phyloP scores from a whole-genome alignment of 2,329 filamentous ascomycete species.

The Trichophyton schoenleinii region DNA sequence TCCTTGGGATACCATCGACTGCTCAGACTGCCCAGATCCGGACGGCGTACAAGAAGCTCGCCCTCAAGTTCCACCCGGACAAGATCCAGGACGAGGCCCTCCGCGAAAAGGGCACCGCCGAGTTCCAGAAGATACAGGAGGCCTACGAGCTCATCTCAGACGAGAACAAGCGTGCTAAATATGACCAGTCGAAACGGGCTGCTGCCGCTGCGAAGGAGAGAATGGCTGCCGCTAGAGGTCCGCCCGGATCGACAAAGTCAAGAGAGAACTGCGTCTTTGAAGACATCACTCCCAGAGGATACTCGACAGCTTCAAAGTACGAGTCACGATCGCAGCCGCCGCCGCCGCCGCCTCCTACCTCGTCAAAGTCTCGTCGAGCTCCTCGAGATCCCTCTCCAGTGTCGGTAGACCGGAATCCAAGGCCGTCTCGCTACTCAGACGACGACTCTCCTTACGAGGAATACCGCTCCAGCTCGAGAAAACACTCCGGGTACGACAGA shows the following conservation, averaged over 20 bases:
- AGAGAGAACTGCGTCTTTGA: slow-evolving; percentile 32
- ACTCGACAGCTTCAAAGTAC: slow-evolving; percentile 13
- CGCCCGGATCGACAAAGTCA: slow-evolving; percentile 49
- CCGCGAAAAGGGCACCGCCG: slow-evolving; percentile 66
- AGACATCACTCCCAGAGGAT: slow-evolving; percentile 33
- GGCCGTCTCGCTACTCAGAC: slow-evolving; percentile 25
- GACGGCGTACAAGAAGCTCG: slow-evolving; percentile 69
- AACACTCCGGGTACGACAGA: slow-evolving; percentile 27
- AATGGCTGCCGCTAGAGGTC: background rate
- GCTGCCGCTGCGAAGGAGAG: background rate
- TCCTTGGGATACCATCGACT: slow-evolving; percentile 60
- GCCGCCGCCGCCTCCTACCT: slow-evolving; percentile 6
- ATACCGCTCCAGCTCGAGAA: slow-evolving; percentile 26
- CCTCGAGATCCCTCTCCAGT: slow-evolving; percentile 17
- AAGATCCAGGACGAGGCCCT: slow-evolving; percentile 68
- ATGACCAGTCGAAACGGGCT: slow-evolving; percentile 53
- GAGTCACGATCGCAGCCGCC: slow-evolving; percentile 2
- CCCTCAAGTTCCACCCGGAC: slow-evolving; percentile 81
- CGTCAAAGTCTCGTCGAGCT: slow-evolving; percentile 16
- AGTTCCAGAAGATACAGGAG: slow-evolving; percentile 85
- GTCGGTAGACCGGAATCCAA: slow-evolving; percentile 34
- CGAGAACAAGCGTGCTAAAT: slow-evolving; percentile 56
- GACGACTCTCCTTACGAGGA: slow-evolving; percentile 30
- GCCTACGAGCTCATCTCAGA: slow-evolving; percentile 86
- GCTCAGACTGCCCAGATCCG: slow-evolving; percentile 62